Conservation (phyloP, 768 basidiomycete species). For the Mycena galopus region DNA sequence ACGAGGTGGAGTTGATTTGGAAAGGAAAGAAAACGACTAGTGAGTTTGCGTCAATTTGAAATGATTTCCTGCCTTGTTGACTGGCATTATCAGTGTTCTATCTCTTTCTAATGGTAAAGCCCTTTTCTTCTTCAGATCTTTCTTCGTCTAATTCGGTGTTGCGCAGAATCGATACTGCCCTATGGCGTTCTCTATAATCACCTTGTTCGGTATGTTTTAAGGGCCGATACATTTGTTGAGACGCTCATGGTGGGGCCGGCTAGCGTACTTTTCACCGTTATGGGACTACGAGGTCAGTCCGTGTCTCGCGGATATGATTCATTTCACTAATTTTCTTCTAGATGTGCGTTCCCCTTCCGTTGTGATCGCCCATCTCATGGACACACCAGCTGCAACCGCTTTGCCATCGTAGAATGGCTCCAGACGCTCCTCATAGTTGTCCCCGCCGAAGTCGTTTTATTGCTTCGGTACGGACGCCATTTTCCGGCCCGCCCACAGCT, state of each 20-base stretch:
- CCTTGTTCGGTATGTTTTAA: constrained; percentile 40
- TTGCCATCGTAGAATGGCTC: constrained; percentile 47
- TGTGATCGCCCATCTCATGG: neutral
- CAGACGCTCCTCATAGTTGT: constrained; percentile 45
- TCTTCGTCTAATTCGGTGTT: neutral
- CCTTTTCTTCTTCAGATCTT: neutral
- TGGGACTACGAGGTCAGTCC: constrained; percentile 41
- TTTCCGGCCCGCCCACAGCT: neutral
- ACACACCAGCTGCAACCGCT: constrained; percentile 42
- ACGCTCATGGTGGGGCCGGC: neutral
- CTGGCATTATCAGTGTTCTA: constrained; percentile 28
- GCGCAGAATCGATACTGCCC: constrained; percentile 43
- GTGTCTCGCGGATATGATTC: neutral
- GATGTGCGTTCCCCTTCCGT: constrained; percentile 24
- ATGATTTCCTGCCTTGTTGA: neutral
- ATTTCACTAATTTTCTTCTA: neutral
- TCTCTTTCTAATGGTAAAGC: constrained; percentile 33
- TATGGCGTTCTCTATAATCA: constrained; percentile 44
- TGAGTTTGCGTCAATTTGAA: constrained; percentile 4
- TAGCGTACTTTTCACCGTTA: constrained; percentile 43
- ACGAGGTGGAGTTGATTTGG: constrained; percentile 43
- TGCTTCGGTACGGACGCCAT: constrained; percentile 39
- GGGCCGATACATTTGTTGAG: neutral
- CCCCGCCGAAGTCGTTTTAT: constrained; percentile 43
- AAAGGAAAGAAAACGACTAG: constrained; percentile 34